A percentile compares a stretch with the other conserved stretches of the same genome.
Evolutionary conservation across 2,329 filamentous ascomycete species (phyloP).

Genomic region (Pyrenophora graminea): DNA sequence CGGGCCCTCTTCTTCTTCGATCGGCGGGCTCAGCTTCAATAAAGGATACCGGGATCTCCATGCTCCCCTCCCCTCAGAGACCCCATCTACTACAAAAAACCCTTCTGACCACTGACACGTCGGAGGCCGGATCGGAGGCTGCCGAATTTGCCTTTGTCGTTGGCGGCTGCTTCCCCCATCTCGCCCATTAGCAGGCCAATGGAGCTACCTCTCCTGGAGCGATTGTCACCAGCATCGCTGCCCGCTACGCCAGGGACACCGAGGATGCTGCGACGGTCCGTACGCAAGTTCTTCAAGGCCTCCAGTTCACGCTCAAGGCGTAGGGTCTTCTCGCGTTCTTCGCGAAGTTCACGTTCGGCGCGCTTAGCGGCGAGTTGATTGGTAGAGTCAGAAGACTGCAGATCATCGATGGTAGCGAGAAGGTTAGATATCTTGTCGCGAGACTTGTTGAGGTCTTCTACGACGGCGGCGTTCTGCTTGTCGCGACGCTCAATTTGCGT

Average conservation of each 20-base stretch:
- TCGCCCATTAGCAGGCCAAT: constrained; percentile 47
- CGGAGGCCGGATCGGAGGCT: constrained; percentile 41
- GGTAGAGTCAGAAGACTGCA: constrained; percentile 83
- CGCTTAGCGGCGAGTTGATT: constrained; percentile 81
- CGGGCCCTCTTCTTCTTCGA: constrained; percentile 35
- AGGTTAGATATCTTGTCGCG: constrained; percentile 91
- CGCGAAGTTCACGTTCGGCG: constrained; percentile 85
- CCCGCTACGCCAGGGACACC: constrained; percentile 42
- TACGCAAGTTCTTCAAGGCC: constrained; percentile 72
- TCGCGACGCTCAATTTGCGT: constrained; percentile 91
- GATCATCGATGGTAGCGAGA: constrained; percentile 87
- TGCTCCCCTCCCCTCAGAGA: constrained; percentile 34
- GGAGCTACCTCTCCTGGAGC: constrained; percentile 50
- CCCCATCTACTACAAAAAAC: constrained; percentile 55
- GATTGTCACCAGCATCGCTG: constrained; percentile 50
- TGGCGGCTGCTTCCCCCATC: constrained; percentile 37
- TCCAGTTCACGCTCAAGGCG: constrained; percentile 88
- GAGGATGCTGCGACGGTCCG: constrained; percentile 57
- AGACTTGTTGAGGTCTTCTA: constrained; percentile 81
- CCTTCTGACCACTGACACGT: constrained; percentile 53
- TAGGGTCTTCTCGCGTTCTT: constrained; percentile 81
- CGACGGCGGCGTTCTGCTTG: constrained; percentile 78
- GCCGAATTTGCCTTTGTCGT: constrained; percentile 41
- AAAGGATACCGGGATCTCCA: constrained; percentile 37
- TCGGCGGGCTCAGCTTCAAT: constrained; percentile 33